A percentile compares a stretch with the other conserved stretches of the same genome.
Evolutionary conservation across 208 protist species (phyloP).

Genomic region (Acanthamoeba triangularis): DNA sequence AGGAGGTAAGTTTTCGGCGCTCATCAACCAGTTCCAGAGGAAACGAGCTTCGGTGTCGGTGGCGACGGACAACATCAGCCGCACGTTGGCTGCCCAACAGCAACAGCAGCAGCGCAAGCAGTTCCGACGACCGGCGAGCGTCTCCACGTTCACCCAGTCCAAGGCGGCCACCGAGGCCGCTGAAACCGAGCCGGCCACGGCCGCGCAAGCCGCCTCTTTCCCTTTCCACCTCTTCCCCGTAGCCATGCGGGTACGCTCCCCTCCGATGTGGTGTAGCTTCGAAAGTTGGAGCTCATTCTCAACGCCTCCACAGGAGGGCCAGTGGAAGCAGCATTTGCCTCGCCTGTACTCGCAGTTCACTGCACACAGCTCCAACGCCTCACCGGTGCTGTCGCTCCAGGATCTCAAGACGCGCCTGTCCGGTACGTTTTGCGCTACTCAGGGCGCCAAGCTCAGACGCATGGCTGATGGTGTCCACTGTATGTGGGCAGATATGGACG

Average conservation of each 20-base stretch:
- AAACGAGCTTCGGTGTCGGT: neutral
- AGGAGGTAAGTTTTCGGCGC: neutral
- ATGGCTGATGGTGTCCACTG: too few species aligned
- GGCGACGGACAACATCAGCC: neutral
- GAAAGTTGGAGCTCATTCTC: too few species aligned
- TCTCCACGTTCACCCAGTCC: too few species aligned
- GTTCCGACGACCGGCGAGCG: neutral
- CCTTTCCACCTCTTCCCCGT: conserved; percentile 16
- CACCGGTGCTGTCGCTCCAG: too few species aligned
- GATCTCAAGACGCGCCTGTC: too few species aligned
- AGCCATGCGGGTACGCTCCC: neutral
- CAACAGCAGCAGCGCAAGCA: neutral
- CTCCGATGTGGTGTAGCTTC: too few species aligned
- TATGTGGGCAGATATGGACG: too few species aligned
- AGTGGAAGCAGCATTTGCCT: neutral
- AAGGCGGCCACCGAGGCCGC: neutral
- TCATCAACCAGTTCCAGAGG: neutral
- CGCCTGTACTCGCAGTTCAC: neutral
- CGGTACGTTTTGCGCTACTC: too few species aligned
- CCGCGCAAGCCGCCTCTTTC: neutral
- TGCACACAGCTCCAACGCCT: too few species aligned
- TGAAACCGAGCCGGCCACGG: too few species aligned
- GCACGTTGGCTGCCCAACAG: neutral
- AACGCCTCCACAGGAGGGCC: neutral
- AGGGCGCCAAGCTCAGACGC: too few species aligned